Evolutionary conservation across 768 basidiomycete species (phyloP), one percentile per base, ranked within the genome.

Genomic region (Mycena maculata): DNA sequence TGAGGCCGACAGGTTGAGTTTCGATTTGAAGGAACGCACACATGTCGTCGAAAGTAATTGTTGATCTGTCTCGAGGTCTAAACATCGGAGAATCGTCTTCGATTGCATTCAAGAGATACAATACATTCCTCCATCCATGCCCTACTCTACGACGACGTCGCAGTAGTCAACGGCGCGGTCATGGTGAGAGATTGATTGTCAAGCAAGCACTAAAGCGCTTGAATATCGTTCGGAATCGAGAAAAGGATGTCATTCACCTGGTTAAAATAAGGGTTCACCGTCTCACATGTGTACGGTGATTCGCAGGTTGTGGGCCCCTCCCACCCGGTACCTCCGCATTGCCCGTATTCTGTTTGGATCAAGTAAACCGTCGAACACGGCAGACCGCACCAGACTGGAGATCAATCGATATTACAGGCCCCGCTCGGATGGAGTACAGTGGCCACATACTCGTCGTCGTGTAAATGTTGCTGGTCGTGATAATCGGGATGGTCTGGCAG

Each of bases 21-120:
- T n/a, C n/a, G n/a, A n/a, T n/a, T n/a, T n/a, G n/a, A n/a, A n/a
- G n/a, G n/a, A n/a, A n/a, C n/a, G n/a, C n/a, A n/a, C n/a, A n/a
- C n/a, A n/a, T n/a, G n/a, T n/a, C n/a, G 28, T 50, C 49, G 49
- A 30, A 50, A 50, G 28, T 50, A 50, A 50, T 50, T 50, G 49
- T 50, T 50, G 30, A 50, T 50, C 49, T 50, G 49, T 31, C 28
- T 50, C 27, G 49, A 50, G 28, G 28, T 50, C 49, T 50, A 30
- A 50, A 50, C 49, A 50, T 50, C 49, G 49, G 49, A 50, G 49
- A 50, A 50, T 50, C 49, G 49, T 31, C 49, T 50, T 50, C 16
- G 49, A 50, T 50, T 33, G 49, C 49, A 50, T 50, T 50, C 49
- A n/a, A n/a, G n/a, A n/a, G n/a, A n/a, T n/a, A n/a, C n/a, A n/a